Evolutionary conservation across 306 rosid species (phyloP), one percentile per base, ranked within the genome.

Genomic region (Quercus ilex): DNA sequence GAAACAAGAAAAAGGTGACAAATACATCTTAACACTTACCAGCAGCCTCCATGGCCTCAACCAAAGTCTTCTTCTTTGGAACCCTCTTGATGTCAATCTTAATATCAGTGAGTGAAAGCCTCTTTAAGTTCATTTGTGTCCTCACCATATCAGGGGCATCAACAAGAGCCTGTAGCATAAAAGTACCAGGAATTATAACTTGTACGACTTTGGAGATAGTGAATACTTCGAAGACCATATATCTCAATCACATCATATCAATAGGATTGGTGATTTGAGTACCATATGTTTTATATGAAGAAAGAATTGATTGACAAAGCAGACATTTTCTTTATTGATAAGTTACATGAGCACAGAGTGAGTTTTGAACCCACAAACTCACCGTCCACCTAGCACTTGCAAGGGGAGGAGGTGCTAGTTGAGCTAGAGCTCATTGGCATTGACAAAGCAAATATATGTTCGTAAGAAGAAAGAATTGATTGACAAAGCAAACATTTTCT

Each of bases 91-190:
- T 86, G 62, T 84, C 88, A 55, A 88, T 76, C 76, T 77, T 88
- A 78, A 84, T 81, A 80, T 88, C 90, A 2, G 90, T 88, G 26
- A 84, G 85, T 5, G 90, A 77, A 46, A 88, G 85, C 79, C 92
- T 84, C 86, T 86, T 86, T 71, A 88, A 82, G 62, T 88, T 88
- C 87, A 86, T 71, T 76, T 84, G 82, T n/a, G 88, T 77, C 46
- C 87, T 88, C 72, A 85, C 87, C 85, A 85, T 85, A 65, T 88
- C 84, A 80, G 91, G 89, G 70, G 81, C 79, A 78, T 88, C 91
- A 21, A 87, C 88, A 68, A 87, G 81, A 56, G 87, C 91, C 91
- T 82, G 75, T 33, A 58, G 65, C 60, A 56, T 57, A 7, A 53
- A 56, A 43, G 12, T 20, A 21, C 10, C 0, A 19, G 15, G 5